Conservation (phyloP, 305 asterid genomes). For the Euphrasia arctica region DNA sequence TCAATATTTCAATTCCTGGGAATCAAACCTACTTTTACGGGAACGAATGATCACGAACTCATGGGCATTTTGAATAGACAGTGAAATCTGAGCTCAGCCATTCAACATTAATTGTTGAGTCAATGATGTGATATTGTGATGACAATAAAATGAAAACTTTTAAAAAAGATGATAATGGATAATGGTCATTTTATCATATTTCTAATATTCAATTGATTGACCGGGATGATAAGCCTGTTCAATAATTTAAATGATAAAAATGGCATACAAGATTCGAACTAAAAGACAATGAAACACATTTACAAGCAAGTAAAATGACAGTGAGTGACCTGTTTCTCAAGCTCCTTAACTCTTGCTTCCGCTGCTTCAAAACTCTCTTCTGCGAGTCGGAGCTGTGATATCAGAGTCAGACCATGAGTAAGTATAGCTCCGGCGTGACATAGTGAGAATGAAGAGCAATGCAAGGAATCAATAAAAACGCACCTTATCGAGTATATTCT, state of each 20-base stretch:
- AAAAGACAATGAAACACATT: conserved; percentile 15
- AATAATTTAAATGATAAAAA: too few relatives aligned
- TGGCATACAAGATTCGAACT: neutral
- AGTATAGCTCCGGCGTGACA: conserved; percentile 17
- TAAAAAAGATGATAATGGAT: neutral
- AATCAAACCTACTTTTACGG: neutral
- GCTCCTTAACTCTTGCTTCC: conserved; percentile 93
- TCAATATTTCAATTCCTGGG: neutral
- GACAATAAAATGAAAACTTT: neutral
- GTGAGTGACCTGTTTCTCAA: conserved; percentile 82
- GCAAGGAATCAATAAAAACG: conserved; percentile 24
- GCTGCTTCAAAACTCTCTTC: conserved; percentile 75
- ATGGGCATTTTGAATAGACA: neutral
- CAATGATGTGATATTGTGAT: neutral
- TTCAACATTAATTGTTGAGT: neutral
- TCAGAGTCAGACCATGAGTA: conserved; percentile 28
- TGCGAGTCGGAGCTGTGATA: conserved; percentile 70
- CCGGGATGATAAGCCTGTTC: too few relatives aligned
- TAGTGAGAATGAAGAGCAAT: conserved; percentile 22
- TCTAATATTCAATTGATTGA: neutral
- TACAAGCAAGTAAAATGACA: conserved; percentile 24
- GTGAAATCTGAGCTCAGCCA: neutral
- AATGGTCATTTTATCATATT: neutral
- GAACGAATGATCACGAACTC: neutral
- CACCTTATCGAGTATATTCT: conserved; percentile 78